Evolutionary conservation across 305 asterid genomes (phyloP).

Genomic region (Fraxinus dipetala): DNA sequence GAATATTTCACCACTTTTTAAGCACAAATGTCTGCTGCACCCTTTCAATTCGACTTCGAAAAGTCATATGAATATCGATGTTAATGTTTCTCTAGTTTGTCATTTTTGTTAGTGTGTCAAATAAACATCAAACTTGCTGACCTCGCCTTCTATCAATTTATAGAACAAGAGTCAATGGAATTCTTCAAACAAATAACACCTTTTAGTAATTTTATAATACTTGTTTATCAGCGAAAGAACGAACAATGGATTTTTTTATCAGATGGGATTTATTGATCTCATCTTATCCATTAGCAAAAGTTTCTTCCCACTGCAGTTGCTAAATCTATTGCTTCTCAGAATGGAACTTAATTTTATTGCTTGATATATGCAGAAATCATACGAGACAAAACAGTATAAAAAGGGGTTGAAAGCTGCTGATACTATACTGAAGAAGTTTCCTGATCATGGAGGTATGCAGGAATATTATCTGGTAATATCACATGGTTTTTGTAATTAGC

Average conservation of each 20-base stretch:
- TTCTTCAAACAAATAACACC: neutral
- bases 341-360: conserved; percentile 13
- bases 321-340: neutral
- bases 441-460: conserved; percentile 96
- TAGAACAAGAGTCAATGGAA: neutral
- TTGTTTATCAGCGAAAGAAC: neutral
- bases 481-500: neutral
- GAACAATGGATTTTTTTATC: neutral
- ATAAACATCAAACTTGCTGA: neutral
- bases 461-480: conserved; percentile 17
- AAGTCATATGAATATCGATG: neutral
- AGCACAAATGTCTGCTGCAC: neutral
- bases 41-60: neutral
- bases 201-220: neutral
- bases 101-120: neutral
- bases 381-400: conserved; percentile 93
- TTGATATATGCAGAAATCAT: conserved; percentile 63
- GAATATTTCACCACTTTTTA: neutral
- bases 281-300: neutral
- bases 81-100: neutral
- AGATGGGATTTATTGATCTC: neutral
- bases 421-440: conserved; percentile 90
- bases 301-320: neutral
- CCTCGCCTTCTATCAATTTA: neutral
- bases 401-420: conserved; percentile 99